Evolutionary conservation across 1,284 basidiomycete species (phyloP).

Genomic region (Ceratobasidium sp.): DNA sequence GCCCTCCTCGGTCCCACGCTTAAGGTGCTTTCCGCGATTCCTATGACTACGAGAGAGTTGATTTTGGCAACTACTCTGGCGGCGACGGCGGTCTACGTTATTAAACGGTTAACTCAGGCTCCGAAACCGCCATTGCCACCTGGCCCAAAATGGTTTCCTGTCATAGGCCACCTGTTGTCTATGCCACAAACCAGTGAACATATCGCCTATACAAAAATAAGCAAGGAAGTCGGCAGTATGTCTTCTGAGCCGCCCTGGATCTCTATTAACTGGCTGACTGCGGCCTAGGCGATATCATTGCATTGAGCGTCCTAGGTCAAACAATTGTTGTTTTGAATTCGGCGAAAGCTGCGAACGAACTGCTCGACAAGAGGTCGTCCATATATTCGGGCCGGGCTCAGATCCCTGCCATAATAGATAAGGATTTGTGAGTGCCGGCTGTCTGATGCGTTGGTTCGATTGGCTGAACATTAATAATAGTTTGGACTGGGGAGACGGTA

Average conservation of each 20-base stretch:
- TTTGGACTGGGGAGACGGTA: conserved; percentile 12
- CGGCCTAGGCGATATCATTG: conserved; percentile 33
- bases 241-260: neutral
- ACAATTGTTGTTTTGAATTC: conserved; percentile 30
- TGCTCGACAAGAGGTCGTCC: conserved; percentile 27
- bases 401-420: conserved; percentile 3
- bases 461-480: neutral
- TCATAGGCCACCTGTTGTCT: conserved; percentile 33
- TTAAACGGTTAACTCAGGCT: neutral
- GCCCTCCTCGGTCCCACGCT: no score
- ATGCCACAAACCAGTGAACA: conserved; percentile 4
- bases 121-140: conserved; percentile 24
- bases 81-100: neutral
- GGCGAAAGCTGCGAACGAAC: conserved; percentile 21
- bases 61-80: neutral
- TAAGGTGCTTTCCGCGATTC: neutral
- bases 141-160: conserved; percentile 11
- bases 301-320: conserved; percentile 25
- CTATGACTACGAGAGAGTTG: neutral
- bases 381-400: conserved; percentile 38
- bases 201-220: conserved; percentile 4
- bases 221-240: conserved; percentile 18
- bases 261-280: neutral
- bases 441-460: neutral
- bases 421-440: conserved; percentile 17